Percentiles rank a stretch among this genome's conserved stretches.
These are phyloP conservation scores for Podila clonocystis DNA, from an alignment of 192 early-diverging fungal genomes.

Conservation along the genomic window DNA sequence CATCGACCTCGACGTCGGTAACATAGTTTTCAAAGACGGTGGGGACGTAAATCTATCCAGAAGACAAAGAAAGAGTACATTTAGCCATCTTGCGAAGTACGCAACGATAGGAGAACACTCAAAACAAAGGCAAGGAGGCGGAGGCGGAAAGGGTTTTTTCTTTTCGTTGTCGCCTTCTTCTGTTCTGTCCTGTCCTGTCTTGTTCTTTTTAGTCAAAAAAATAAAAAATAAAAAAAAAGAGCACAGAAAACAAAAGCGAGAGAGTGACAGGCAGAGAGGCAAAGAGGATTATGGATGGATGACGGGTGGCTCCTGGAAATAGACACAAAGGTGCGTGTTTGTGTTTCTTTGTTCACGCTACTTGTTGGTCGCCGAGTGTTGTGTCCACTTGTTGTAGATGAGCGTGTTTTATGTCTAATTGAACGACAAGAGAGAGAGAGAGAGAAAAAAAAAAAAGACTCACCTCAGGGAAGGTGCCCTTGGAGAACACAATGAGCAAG, in stretches of 20 bases:
- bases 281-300: neutral
- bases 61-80: neutral
- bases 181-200: conserved; percentile 11
- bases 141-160: neutral
- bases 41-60: conserved; percentile 71
- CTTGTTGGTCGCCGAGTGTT: neutral
- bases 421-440: too few relatives aligned
- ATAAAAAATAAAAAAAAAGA: conserved; percentile 65
- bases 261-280: neutral
- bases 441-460: conserved; percentile 12
- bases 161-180: neutral
- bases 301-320: too few relatives aligned
- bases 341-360: conserved; percentile 1
- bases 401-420: too few relatives aligned
- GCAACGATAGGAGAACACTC: neutral
- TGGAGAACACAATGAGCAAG: conserved; percentile 81
- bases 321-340: neutral
- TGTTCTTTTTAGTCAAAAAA: conserved; percentile 87
- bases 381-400: neutral
- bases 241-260: neutral
- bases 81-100: neutral
- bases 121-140: neutral
- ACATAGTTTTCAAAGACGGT: conserved; percentile 85
- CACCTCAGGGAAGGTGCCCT: conserved; percentile 85
- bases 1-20: conserved; percentile 75